Base-by-base conservation (phyloP, 768 basidiomycete genomes). In the Phaffia australis region DNA sequence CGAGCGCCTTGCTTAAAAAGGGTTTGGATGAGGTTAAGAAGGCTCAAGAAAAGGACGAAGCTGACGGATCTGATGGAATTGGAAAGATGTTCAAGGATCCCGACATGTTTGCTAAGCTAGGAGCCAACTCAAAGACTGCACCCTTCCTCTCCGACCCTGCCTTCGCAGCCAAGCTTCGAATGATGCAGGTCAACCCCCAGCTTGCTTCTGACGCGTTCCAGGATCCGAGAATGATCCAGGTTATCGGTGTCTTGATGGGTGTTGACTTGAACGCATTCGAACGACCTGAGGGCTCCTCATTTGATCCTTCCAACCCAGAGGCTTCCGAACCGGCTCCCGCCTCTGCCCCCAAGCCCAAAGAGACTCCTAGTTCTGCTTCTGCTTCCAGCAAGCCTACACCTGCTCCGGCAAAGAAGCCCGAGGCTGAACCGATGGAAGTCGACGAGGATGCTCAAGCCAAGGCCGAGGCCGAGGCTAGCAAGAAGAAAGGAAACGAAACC, bases 171-270 rank as follows among this genome's bases (percentile, higher is more conserved):
- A 87, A 83, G 78, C 70, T 78, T 35, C 35, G 67, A 49, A 66
- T 46, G 14, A 57, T 78, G 64, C 75, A 77, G 68, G 63, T 71
- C 27, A 71, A 71, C 63, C 71, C 71, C 9, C 47, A 61, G 51
- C 55, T 63, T n/a, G 59, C 23, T 23, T 32, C 68, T 42, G 84
- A 82, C 55, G 81, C 83, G 72, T 75, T 88, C 71, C 79, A 83
- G 69, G 93, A 97, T 77, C 84, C 93, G 47, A 83, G 93, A 66
- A 91, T 95, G 89, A 89, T 76, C 68, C 76, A 76, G 73, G 91
- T 91, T 19, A 80, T 97, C 54, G 93, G 93, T 68, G 93, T 85
- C 15, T 81, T 89, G 65, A 89, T 97, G 87, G 90, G 90, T 46
- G 81, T 97, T 71, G 90, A 97, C 77, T 83, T 97, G 85, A 88